phyloP scores from a whole-genome alignment of 2,329 filamentous ascomycete genomes.

The Fusarium chlamydosporum region DNA sequence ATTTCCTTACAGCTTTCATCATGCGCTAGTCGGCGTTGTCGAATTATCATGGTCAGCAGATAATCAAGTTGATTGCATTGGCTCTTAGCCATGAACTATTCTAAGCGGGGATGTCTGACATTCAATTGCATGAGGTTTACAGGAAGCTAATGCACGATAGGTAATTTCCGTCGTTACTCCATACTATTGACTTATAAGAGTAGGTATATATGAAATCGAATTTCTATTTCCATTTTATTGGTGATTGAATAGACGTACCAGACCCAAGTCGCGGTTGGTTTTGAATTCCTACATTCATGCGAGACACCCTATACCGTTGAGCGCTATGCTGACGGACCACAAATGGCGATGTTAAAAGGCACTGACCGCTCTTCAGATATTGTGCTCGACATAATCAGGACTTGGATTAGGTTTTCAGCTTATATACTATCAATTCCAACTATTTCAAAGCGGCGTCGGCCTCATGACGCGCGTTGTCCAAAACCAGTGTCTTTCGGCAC shows the following conservation, averaged over 20 bases:
- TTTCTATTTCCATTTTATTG: neutral
- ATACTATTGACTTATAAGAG: neutral
- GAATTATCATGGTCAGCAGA: constrained; percentile 32
- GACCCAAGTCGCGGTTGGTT: neutral
- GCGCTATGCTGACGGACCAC: neutral
- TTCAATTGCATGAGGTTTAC: neutral
- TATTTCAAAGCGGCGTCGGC: neutral
- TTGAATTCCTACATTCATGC: neutral
- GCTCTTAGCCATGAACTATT: constrained; percentile 5
- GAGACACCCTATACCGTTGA: neutral
- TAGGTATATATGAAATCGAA: neutral
- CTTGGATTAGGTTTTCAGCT: neutral
- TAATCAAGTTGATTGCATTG: constrained; percentile 33
- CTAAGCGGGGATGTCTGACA: constrained; percentile 13
- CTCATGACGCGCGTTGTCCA: neutral
- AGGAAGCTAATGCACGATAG: neutral
- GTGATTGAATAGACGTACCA: neutral
- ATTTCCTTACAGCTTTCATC: neutral
- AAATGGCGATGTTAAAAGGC: neutral
- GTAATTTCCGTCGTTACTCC: neutral
- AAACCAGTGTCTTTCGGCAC: neutral
- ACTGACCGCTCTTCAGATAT: constrained; percentile 4
- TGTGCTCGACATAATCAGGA: neutral
- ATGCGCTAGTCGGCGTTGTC: neutral
- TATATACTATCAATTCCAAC: neutral